These are phyloP conservation scores for Pythium monospermum DNA, from an alignment of 352 stramenopile genomes.

Conservation along the genomic window DNA sequence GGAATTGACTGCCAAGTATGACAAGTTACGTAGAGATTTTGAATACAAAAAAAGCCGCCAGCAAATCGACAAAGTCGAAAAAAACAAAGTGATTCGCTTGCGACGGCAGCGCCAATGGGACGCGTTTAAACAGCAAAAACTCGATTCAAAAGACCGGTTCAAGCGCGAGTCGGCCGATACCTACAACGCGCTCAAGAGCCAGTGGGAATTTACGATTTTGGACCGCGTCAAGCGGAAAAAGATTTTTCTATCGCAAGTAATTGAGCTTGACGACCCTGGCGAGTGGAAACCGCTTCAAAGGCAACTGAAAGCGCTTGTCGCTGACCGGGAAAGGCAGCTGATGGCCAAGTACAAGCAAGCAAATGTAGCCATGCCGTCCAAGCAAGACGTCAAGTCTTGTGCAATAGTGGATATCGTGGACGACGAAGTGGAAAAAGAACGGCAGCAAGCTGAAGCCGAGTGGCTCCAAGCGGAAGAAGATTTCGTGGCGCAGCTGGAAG, in stretches of 20 bases:
- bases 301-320: constrained; percentile 29
- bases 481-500: constrained; percentile 46
- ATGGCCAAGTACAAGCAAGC: constrained; percentile 41
- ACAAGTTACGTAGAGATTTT: constrained; percentile 42
- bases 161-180: constrained; percentile 32
- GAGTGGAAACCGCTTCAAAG: constrained; percentile 43
- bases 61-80: constrained; percentile 50
- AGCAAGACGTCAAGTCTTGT: constrained; percentile 40
- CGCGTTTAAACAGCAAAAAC: constrained; percentile 34
- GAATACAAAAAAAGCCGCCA: constrained; percentile 39
- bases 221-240: constrained; percentile 22
- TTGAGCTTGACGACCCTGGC: constrained; percentile 44
- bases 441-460: constrained; percentile 31
- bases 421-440: constrained; percentile 47
- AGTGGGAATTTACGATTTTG: constrained; percentile 39
- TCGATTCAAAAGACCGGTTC: constrained; percentile 34
- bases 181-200: constrained; percentile 31
- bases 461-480: constrained; percentile 48
- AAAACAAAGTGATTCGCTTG: constrained; percentile 52
- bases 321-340: constrained; percentile 34
- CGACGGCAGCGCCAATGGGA: constrained; percentile 57
- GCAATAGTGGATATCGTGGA: constrained; percentile 47
- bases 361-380: constrained; percentile 33
- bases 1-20: constrained; percentile 45
- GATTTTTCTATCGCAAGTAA: constrained; percentile 41